Base-by-base conservation (phyloP, 257 asterid species). In the Scutellaria baicalensis region DNA sequence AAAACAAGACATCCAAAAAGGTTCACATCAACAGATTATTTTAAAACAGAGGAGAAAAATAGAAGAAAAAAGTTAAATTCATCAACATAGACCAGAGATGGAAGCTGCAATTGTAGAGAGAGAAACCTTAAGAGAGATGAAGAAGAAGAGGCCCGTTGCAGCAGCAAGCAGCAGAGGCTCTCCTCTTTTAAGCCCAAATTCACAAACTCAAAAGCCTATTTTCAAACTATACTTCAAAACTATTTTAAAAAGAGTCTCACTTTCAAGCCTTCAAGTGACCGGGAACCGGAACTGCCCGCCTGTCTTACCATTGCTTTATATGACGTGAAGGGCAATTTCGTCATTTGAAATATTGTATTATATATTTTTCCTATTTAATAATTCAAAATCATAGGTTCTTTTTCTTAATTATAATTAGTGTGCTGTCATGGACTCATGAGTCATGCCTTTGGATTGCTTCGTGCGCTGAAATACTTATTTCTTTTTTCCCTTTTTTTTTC, bases 131-230 rank as follows among this genome's bases (percentile, higher is more conserved):
- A 58, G 73, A 59, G 63, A 49, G 52, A 38, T 1, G 55, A 17
- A 13, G 70, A 54, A 67, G 59, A 58, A 62, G 56, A 49, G 23
- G 75, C 52, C 75, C 84, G 78, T 78, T 76, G 56, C 66, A 67
- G 70, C 59, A 74, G 68, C 64, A 56, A 74, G 68, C 64, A 56
- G 66, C 47, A 31, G 9, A 50, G 33, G 64, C 56, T 21, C 33
- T 27, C 33, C 33, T 4, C 33, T 27, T 27, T 60, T 5, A 51
- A 60, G 70, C 74, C 74, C 44, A 69, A 68, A 17, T 33, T 10
- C 36, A n/a, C 51, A 61, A 61, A 23, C 75, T 63, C 70, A 3
- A 23, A 27, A 38, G 42, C 62, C 17, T 56, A 44, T 23, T 69
- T 68, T 50, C 36, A 60, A 64, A 64, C 66, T 54, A 50, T 52